Conservation (phyloP, 1,284 basidiomycete species). For the Malassezia brasiliensis region DNA sequence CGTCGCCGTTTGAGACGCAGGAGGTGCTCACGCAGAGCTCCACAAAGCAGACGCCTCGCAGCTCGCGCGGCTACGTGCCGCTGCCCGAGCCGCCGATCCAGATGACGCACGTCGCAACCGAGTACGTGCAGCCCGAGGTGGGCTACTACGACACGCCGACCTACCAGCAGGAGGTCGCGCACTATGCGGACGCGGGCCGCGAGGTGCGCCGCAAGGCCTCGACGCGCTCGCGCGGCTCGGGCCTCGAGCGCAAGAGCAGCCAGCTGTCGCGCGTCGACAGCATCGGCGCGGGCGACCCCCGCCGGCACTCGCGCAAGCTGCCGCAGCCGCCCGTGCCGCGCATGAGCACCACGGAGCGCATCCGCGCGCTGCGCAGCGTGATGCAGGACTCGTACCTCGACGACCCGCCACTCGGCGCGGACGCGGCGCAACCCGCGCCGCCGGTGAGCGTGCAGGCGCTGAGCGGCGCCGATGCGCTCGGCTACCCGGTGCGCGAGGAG, state of each 20-base stretch:
- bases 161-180: background rate
- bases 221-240: background rate
- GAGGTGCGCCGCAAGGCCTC: background rate
- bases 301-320: slow-evolving; percentile 6
- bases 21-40: background rate
- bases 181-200: background rate
- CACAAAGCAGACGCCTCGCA: background rate
- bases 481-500: slow-evolving; percentile 10
- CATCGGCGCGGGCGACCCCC: slow-evolving; percentile 16
- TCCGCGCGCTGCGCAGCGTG: slow-evolving; percentile 3
- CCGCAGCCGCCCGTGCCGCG: background rate
- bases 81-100: slow-evolving; percentile 6
- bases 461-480: background rate
- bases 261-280: slow-evolving; percentile 17
- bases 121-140: background rate
- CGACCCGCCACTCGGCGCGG: too few relatives aligned
- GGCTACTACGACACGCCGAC: background rate
- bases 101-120: background rate
- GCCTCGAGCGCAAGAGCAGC: background rate
- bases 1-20: slow-evolving; percentile 7
- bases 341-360: slow-evolving; percentile 12
- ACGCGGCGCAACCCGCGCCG: background rate
- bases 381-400: background rate
- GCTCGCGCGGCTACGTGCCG: slow-evolving; percentile 9
- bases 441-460: background rate